Conservation (phyloP, 768 basidiomycete species). For the Lentinus tigrinus region DNA sequence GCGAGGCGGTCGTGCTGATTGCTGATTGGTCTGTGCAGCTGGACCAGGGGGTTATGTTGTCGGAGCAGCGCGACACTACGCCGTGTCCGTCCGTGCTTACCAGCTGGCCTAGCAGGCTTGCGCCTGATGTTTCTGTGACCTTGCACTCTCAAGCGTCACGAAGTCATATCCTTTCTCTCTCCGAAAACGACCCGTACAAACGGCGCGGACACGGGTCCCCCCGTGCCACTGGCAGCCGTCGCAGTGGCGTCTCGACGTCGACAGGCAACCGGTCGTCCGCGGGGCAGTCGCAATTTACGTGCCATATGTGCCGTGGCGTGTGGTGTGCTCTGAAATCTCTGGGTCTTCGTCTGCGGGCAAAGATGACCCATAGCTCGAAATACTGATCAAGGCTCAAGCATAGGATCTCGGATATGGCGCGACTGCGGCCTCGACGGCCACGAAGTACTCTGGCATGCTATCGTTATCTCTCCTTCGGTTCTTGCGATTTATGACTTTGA, state of each 20-base stretch:
- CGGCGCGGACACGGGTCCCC: not conserved
- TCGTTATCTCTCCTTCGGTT: conserved; percentile 3
- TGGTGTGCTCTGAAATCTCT: conserved; percentile 15
- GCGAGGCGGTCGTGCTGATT: not conserved
- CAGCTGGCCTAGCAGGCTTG: not conserved
- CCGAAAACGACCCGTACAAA: conserved; percentile 2
- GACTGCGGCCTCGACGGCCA: conserved; percentile 4
- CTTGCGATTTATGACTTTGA: not conserved
- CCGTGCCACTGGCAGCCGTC: conserved; percentile 1
- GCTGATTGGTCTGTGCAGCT: not conserved
- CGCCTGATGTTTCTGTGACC: not conserved
- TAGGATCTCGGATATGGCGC: not conserved
- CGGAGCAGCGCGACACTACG: conserved; percentile 4
- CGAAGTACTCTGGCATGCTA: not conserved
- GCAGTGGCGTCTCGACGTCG: conserved; percentile 11
- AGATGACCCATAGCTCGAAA: conserved; percentile 9
- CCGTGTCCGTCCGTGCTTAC: not conserved
- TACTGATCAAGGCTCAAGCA: conserved; percentile 1
- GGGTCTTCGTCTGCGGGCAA: conserved; percentile 16
- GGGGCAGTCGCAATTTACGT: conserved; percentile 8
- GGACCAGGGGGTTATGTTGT: conserved; percentile 1
- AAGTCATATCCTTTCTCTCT: not conserved
- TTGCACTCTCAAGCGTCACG: not conserved
- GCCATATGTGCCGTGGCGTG: conserved; percentile 9
- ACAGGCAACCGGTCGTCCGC: conserved; percentile 5